Base-by-base conservation (phyloP, 495 filamentous ascomycete genomes). In the Cercophora newfieldiana region DNA sequence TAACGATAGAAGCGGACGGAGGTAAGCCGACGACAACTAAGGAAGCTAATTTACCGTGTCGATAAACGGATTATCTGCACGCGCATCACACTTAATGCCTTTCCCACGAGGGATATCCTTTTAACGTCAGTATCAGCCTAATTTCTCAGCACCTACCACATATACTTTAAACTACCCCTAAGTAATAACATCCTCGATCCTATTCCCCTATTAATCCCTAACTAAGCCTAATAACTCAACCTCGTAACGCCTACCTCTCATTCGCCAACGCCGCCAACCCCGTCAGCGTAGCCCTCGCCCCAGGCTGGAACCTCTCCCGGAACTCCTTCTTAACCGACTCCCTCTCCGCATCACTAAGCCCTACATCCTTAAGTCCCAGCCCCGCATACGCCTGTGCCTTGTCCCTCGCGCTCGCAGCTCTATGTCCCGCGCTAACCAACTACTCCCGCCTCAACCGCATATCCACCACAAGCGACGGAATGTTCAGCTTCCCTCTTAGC, bases 181-280 rank as follows among this genome's bases (percentile, higher is more conserved):
- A 7, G 91, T 89, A 70, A 97, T 96, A 2, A 96, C 95, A 74
- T 97, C 91, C 71, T 97, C 93, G 44, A 99, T 99, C 37, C 92
- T 44, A 14, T 44, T 16, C 3, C 44, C 53, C 7, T 7, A 5
- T 14, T 21, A 66, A 50, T 22, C n/a, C 19, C 29, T 31, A 25
- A 2, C 24, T 29, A 30, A 24, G 16, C 3, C 37, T n/a, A n/a
- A 19, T 24, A 53, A 24, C 19, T 7, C n/a, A n/a, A n/a, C 7
- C 18, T 50, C 53, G 8, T 29, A 67, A 51, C 4, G 37, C 37
- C 37, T 16, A 44, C 37, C 37, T 86, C 77, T 97, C 91, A 68
- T 98, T 96, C 1, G 95, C 95, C 16, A 99, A 79, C 2, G 90
- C 89, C 24, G 90, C 84, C 14, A 99, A 78, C 0, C 94, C 95